phyloP scores from a whole-genome alignment of 805 yeast genomes.

The Cyberlindnera lachancei region DNA sequence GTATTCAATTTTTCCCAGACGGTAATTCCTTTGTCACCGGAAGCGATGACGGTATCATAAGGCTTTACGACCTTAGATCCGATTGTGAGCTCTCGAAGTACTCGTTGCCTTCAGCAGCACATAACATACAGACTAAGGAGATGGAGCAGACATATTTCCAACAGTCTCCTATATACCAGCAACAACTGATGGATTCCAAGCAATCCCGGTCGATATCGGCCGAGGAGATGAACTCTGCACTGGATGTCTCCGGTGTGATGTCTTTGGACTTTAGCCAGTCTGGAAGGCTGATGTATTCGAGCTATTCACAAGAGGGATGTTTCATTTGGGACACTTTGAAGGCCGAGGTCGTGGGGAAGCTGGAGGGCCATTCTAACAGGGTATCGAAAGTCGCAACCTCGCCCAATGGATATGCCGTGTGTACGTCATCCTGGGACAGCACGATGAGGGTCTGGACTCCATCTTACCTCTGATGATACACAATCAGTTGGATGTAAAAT shows the following conservation, averaged over 20 bases:
- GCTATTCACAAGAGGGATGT: slow-evolving; percentile 72
- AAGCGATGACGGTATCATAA: slow-evolving; percentile 66
- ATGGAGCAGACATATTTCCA: slow-evolving; percentile 10
- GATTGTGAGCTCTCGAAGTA: slow-evolving; percentile 61
- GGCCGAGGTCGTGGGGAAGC: slow-evolving; percentile 53
- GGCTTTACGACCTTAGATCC: slow-evolving; percentile 68
- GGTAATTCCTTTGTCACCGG: slow-evolving; percentile 69
- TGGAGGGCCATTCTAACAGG: slow-evolving; percentile 59
- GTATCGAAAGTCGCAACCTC: slow-evolving; percentile 58
- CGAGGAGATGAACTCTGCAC: slow-evolving; percentile 11
- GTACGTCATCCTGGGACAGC: slow-evolving; percentile 77
- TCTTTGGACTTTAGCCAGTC: slow-evolving; percentile 67
- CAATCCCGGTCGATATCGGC: slow-evolving; percentile 22
- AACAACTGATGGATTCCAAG: slow-evolving; percentile 4
- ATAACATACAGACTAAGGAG: slow-evolving; percentile 2
- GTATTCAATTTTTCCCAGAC: slow-evolving; percentile 57
- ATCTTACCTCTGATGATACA: slow-evolving; percentile 12
- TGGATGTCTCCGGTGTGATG: slow-evolving; percentile 62
- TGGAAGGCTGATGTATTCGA: slow-evolving; percentile 67
- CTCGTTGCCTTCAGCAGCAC: slow-evolving; percentile 19
- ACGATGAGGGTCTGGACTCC: slow-evolving; percentile 63
- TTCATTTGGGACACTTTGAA: slow-evolving; percentile 71
- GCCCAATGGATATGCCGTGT: slow-evolving; percentile 68
- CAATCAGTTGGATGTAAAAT: background rate
- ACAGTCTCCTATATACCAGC: slow-evolving; percentile 7